Conservation (phyloP, 2,329 filamentous ascomycete species). For the Claviceps sp. region DNA sequence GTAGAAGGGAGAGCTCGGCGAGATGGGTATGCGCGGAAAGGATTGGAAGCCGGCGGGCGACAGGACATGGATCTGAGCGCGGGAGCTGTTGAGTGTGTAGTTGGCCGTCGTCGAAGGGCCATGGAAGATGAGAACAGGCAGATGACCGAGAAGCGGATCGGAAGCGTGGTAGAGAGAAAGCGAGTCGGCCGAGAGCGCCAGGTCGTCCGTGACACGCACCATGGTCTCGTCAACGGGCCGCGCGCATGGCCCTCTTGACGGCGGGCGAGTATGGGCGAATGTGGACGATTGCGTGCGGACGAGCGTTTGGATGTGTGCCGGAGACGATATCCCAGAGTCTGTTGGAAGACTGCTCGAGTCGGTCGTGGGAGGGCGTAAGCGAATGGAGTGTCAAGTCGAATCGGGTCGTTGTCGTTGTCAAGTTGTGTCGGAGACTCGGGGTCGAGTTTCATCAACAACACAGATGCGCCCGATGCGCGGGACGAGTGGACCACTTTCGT, state of each 20-base stretch:
- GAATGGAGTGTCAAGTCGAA: not conserved
- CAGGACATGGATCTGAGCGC: constrained; percentile 89
- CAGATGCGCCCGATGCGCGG: not conserved
- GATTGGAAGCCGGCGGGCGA: constrained; percentile 79
- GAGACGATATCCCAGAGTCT: not conserved
- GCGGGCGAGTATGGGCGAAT: too few species aligned
- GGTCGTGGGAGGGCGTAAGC: not conserved
- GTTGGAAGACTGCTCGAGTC: not conserved
- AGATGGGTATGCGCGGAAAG: constrained; percentile 83
- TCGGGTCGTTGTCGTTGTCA: not conserved
- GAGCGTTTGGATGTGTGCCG: not conserved
- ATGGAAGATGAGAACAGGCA: constrained; percentile 81
- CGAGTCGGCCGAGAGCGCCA: constrained; percentile 66
- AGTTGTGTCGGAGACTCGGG: not conserved
- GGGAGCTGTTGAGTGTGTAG: constrained; percentile 74
- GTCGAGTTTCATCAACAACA: not conserved
- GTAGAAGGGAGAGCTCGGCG: constrained; percentile 84
- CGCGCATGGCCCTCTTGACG: constrained; percentile 9
- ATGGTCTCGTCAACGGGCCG: constrained; percentile 39
- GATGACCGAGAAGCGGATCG: constrained; percentile 69
- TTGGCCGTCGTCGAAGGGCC: constrained; percentile 83
- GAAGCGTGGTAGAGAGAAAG: constrained; percentile 80
- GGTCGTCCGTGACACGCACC: constrained; percentile 69
- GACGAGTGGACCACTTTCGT: constrained; percentile 3
- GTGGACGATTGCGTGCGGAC: too few species aligned